phyloP scores from a whole-genome alignment of 2,329 filamentous ascomycete genomes.

The Aspergillus thermomutatus region DNA sequence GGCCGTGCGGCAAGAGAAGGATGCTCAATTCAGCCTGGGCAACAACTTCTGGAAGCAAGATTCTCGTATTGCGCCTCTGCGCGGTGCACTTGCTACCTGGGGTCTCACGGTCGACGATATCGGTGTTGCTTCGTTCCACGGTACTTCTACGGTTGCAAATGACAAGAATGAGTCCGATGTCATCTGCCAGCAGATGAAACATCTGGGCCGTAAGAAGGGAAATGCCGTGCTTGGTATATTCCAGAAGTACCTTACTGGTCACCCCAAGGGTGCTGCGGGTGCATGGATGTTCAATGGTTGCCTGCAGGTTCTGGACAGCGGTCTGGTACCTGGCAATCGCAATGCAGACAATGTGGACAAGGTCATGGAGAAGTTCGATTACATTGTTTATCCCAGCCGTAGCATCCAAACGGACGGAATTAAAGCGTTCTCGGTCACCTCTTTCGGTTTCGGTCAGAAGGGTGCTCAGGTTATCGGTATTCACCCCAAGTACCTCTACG shows the following conservation, averaged over 20 bases:
- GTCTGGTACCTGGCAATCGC: conserved; percentile 92
- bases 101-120: conserved; percentile 96
- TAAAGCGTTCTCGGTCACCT: conserved; percentile 98
- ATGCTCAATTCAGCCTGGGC: conserved; percentile 85
- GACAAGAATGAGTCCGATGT: conserved; percentile 99
- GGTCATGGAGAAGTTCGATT: conserved; percentile 95
- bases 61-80: conserved; percentile 85
- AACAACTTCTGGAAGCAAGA: conserved; percentile 99
- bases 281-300: conserved; percentile 99
- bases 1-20: conserved; percentile 85
- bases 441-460: conserved; percentile 99
- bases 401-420: conserved; percentile 95
- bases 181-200: conserved; percentile 91
- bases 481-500: conserved; percentile 93
- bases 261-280: conserved; percentile 98
- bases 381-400: conserved; percentile 94
- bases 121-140: conserved; percentile 95
- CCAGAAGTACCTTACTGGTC: conserved; percentile 98
- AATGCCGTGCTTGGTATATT: conserved; percentile 96
- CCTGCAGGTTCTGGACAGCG: conserved; percentile 89
- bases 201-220: conserved; percentile 92
- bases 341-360: conserved; percentile 98
- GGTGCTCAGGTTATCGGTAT: conserved; percentile 96
- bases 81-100: conserved; percentile 95
- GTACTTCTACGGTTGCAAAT: conserved; percentile 96